Conservation (phyloP, 2,329 filamentous ascomycete species). For the Cordyceps cateniannulata region DNA sequence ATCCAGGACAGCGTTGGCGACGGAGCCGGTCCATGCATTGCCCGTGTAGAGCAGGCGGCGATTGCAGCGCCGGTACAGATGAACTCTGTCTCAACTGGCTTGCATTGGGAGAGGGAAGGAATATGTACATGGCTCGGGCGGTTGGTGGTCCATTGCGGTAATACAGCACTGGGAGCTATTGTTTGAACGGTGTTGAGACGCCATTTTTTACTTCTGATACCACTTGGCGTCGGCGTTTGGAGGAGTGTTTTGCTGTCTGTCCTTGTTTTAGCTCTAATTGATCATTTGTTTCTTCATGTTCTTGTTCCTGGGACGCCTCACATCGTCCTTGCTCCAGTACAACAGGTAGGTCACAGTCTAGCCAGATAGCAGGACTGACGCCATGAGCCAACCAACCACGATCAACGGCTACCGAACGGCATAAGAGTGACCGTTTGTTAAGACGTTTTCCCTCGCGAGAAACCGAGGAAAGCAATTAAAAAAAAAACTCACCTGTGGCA, state of each 20-base stretch:
- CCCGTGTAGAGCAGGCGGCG: slow-evolving; percentile 14
- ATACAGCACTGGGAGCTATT: not conserved
- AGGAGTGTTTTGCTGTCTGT: not conserved
- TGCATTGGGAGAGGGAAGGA: not conserved
- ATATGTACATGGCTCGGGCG: not conserved
- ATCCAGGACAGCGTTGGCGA: slow-evolving; percentile 26
- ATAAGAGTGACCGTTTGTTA: too few species aligned
- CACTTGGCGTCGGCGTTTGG: slow-evolving; percentile 6
- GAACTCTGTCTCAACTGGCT: not conserved
- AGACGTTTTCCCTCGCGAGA: too few species aligned
- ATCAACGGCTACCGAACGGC: too few species aligned
- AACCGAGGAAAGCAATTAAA: too few species aligned
- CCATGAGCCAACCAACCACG: too few species aligned
- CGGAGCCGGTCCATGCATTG: slow-evolving; percentile 25
- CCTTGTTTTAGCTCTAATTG: not conserved
- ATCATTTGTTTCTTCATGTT: not conserved
- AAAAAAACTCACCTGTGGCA: too few species aligned
- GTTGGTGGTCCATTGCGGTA: not conserved
- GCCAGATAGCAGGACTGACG: too few species aligned
- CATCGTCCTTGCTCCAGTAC: too few species aligned
- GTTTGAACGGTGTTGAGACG: not conserved
- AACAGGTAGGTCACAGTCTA: too few species aligned
- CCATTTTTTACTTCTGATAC: slow-evolving; percentile 4
- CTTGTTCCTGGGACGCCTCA: not conserved
- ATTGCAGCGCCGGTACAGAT: not conserved